These are phyloP conservation scores for Pseudogymnoascus sp. DNA, from an alignment of 2,329 filamentous ascomycete genomes.

Conservation along the genomic window DNA sequence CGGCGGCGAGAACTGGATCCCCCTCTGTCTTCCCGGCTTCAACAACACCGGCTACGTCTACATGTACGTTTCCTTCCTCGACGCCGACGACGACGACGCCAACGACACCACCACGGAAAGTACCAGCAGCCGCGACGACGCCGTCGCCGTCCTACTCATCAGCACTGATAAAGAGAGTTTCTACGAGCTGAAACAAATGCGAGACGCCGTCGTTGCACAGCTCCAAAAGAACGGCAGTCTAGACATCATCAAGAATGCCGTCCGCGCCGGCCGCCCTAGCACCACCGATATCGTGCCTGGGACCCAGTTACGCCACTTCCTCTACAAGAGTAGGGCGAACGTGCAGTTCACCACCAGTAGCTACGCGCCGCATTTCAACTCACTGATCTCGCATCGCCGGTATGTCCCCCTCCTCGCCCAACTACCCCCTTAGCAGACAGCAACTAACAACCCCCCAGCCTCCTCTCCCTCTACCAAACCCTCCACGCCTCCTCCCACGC, in stretches of 20 bases:
- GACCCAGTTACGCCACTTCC: conserved; percentile 76
- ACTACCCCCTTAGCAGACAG: not conserved
- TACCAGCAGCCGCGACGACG: conserved; percentile 58
- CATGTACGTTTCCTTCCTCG: conserved; percentile 97
- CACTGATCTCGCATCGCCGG: conserved; percentile 53
- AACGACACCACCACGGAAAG: conserved; percentile 41
- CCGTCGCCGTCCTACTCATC: conserved; percentile 88
- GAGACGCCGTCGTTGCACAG: conserved; percentile 55
- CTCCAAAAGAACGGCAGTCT: conserved; percentile 70
- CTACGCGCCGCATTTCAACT: conserved; percentile 60
- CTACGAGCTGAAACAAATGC: conserved; percentile 73
- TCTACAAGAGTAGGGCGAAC: conserved; percentile 91
- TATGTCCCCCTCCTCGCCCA: conserved; percentile 24
- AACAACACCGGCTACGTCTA: conserved; percentile 96
- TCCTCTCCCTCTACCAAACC: conserved; percentile 78
- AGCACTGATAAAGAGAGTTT: conserved; percentile 91
- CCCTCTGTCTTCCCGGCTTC: conserved; percentile 89
- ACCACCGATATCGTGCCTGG: conserved; percentile 72
- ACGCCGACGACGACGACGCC: conserved; percentile 42
- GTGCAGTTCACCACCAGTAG: conserved; percentile 94
- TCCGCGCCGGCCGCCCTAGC: conserved; percentile 60
- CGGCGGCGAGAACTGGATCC: conserved; percentile 96
- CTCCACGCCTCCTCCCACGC: conserved; percentile 80
- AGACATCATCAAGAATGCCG: conserved; percentile 63
- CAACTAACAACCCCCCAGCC: conserved; percentile 30